These are phyloP conservation scores for Tulasnella sp. DNA, from an alignment of 768 basidiomycete genomes.

Conservation along the genomic window DNA sequence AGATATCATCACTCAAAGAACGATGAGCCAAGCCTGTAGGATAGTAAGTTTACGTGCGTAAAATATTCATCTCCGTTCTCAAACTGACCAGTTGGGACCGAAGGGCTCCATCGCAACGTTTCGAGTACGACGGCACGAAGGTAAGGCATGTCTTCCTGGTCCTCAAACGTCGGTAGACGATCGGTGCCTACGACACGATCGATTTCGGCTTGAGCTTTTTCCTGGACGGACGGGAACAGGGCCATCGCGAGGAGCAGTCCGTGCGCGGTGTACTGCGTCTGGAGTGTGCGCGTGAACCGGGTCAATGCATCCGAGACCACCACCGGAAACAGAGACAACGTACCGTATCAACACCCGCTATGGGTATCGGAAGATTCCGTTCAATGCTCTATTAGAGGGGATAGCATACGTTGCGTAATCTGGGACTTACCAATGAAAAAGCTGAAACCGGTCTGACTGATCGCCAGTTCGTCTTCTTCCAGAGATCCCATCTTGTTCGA, in stretches of 20 bases:
- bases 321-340: background rate
- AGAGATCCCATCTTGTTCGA: background rate
- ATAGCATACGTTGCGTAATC: background rate
- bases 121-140: slow-evolving; percentile 32
- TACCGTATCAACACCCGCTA: slow-evolving; percentile 3
- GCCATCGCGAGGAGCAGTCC: slow-evolving; percentile 37
- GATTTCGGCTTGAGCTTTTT: slow-evolving; percentile 42
- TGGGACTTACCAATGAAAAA: background rate
- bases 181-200: slow-evolving; percentile 36
- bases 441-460: background rate
- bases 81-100: slow-evolving; percentile 7
- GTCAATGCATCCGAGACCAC: background rate
- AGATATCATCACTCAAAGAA: slow-evolving; percentile 27
- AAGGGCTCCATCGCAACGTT: slow-evolving; percentile 31
- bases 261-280: background rate
- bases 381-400: background rate
- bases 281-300: background rate
- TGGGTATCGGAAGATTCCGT: background rate
- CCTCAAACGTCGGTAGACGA: slow-evolving; percentile 36
- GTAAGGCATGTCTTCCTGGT: slow-evolving; percentile 32
- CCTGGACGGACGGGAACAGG: slow-evolving; percentile 41
- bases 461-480: background rate
- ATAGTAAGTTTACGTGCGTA: background rate
- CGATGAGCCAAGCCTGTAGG: slow-evolving; percentile 11
- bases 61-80: too few species aligned